Conservation (phyloP, 805 yeast species). For the Candida suzukii region DNA sequence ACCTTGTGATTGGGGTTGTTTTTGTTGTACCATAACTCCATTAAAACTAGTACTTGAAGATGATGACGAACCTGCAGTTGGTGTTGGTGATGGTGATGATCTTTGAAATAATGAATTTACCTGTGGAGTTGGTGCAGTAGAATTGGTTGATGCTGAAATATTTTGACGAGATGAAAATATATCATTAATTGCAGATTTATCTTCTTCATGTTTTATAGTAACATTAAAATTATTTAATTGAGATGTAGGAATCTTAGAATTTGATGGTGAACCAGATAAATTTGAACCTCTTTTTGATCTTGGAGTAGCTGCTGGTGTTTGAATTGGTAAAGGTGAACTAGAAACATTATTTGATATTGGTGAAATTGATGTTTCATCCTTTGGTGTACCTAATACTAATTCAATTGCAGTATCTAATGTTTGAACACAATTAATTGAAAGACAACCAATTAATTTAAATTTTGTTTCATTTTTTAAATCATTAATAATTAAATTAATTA, state of each 20-base stretch:
- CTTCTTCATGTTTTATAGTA: constrained; percentile 9
- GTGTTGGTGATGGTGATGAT: background rate
- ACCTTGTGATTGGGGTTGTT: constrained; percentile 3
- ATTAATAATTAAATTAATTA: constrained; percentile 43
- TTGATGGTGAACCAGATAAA: background rate
- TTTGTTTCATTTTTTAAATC: constrained; percentile 45
- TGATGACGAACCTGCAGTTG: constrained; percentile 8
- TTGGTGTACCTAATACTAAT: constrained; percentile 49
- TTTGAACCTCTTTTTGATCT: background rate
- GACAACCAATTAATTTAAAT: constrained; percentile 51
- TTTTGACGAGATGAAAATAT: constrained; percentile 16
- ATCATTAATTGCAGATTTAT: constrained; percentile 26
- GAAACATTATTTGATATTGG: too few species aligned
- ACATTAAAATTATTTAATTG: background rate
- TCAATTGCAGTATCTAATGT: constrained; percentile 54
- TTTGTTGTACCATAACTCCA: constrained; percentile 1
- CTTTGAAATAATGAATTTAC: constrained; percentile 4
- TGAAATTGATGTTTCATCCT: background rate
- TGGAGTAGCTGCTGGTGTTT: background rate
- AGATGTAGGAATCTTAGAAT: background rate
- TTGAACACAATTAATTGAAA: constrained; percentile 49
- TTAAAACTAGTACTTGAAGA: constrained; percentile 1
- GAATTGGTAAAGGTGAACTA: too few species aligned
- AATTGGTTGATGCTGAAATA: background rate
- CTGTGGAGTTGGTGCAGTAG: constrained; percentile 1